Evolutionary conservation across 495 filamentous ascomycete species (phyloP), one percentile per base, ranked within the genome.

Genomic region (Aspergillus asperescens): DNA sequence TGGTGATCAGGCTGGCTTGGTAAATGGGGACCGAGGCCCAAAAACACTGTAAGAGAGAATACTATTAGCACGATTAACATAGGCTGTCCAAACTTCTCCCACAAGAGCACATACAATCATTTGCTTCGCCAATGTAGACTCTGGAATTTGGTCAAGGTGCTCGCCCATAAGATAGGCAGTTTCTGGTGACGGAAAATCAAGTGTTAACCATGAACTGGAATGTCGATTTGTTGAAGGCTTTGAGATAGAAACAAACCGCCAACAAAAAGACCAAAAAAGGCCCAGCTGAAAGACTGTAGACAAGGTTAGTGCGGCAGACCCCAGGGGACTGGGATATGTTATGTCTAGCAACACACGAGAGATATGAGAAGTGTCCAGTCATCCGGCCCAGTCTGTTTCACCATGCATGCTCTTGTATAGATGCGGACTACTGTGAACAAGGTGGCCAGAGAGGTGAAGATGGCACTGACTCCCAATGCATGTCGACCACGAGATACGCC

Each of bases 321-420:
- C 18, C 48, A 52, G 28, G 13, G 3, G 23, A 5, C 25, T 13
- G 20, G 20, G 25, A 22, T 8, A 39, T 35, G 5, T 22, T 10
- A 10, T 28, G 9, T 7, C 23, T 7, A 25, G 4, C 9, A 10
- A 35, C 63, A 39, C 62, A 71, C 68, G 31, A 69, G 44, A 7
- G 66, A 52, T 25, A 64, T 25, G 8, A 66, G 1, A 35, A 71
- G 62, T 16, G 63, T 58, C 53, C 67, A 70, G 56, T 76, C 79
- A 61, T 59, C 89, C 13, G 72, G 69, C 22, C 86, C 86, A 22
- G 70, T 77, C 39, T 82, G 80, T 65, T 77, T 81, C 65, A 74
- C 80, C 15, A 74, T 64, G 35, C 64, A 76, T 22, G 75, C 75
- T 61, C 81, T 81, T 63, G 78, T 79, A 20, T 73, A 82, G 28